Evolutionary conservation across 352 stramenopile species (phyloP).

Genomic region (Ochromonadaceae sp.): DNA sequence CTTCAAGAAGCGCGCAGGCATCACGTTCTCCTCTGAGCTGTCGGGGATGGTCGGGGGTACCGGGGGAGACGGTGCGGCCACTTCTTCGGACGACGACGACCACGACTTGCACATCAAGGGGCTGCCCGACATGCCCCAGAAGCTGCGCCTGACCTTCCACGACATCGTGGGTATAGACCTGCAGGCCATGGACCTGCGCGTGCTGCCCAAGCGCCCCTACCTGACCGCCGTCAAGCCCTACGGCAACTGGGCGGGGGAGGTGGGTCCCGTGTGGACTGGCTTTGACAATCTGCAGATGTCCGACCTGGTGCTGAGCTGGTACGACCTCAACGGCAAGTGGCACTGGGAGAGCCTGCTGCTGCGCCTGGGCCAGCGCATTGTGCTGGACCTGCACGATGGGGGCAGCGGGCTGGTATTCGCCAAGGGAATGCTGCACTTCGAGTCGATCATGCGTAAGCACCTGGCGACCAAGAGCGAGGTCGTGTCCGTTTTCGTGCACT

Average conservation of each 20-base stretch:
- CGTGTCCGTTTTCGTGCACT: background rate
- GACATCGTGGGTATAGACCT: constrained; percentile 3
- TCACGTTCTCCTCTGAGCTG: too few species aligned
- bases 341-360: background rate
- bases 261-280: too few species aligned
- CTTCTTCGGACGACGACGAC: too few species aligned
- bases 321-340: background rate
- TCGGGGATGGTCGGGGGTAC: background rate
- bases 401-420: background rate
- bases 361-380: background rate
- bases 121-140: too few species aligned
- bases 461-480: background rate
- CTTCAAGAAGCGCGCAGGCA: too few species aligned
- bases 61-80: background rate
- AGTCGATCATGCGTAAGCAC: background rate
- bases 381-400: constrained; percentile 3
- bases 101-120: too few species aligned
- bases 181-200: background rate
- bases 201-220: background rate
- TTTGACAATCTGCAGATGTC: too few species aligned
- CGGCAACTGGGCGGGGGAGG: constrained; percentile 8
- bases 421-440: background rate
- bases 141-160: background rate
- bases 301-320: background rate
- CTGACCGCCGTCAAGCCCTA: constrained; percentile 8